Evolutionary conservation across 441 rosid genomes (phyloP), one percentile per base, ranked within the genome.

Genomic region (Capsella rubella): DNA sequence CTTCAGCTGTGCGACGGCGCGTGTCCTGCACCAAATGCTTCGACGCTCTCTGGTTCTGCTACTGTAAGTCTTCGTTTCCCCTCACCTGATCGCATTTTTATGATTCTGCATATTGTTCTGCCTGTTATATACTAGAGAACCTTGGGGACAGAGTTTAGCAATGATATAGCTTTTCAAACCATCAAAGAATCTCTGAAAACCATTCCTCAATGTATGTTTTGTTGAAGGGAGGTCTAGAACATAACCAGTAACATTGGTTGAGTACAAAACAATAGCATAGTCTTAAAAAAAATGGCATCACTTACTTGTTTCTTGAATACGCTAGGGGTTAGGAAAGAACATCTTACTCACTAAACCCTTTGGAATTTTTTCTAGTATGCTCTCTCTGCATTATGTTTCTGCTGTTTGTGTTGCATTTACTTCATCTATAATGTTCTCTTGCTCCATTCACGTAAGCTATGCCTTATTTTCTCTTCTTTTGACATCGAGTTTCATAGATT

Each of bases 11-110:
- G n/a, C 77, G 64, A 60, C 80, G 72, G 70, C 86, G 82, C 27
- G 35, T 85, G 21, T 83, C 92, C 1, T 87, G 91, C 79, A n/a
- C 86, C n/a, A 65, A 74, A 46, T 76, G 80, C 87, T 92, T 92
- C 68, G 86, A 87, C 46, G 90, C 88, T 51, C 94, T 95, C 57
- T 94, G 91, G 90, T 92, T 95, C 80, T 92, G 97, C 86, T 93
- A 91, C 74, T 89, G 98, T 91, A 86, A 56, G 80, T 61, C 51
- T 18, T 46, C 32, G 13, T 7, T 16, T 37, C 6, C 31, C 34
- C 27, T 50, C 25, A 3, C 42, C 47, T 60, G 11, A 57, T 58
- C 62, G 21, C 68, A 50, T 66, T 72, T 21, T 55, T 72, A 63
- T 40, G 57, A 70, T 71, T 57, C 66, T 43, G 47, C 67, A 62